phyloP scores from a whole-genome alignment of 2,329 filamentous ascomycete species.

The Harringtonia lauricola region DNA sequence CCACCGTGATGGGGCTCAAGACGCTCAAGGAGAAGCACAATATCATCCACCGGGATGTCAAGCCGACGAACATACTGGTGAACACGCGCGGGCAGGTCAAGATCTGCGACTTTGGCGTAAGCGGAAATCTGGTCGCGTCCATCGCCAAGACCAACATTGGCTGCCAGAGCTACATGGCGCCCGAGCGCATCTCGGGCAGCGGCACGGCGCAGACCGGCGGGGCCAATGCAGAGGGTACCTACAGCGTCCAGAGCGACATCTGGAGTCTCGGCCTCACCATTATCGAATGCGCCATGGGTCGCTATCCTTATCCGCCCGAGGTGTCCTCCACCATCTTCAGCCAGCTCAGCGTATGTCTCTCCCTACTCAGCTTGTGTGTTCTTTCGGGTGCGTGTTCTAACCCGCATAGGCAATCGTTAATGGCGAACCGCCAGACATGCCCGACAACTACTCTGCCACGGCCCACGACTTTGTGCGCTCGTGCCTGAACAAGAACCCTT shows the following conservation, averaged over 20 bases:
- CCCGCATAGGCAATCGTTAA: constrained; percentile 78
- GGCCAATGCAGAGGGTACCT: constrained; percentile 66
- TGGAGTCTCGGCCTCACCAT: constrained; percentile 93
- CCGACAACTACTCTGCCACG: constrained; percentile 66
- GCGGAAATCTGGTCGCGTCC: constrained; percentile 89
- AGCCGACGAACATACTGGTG: constrained; percentile 94
- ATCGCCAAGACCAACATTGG: constrained; percentile 99
- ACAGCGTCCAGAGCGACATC: constrained; percentile 95
- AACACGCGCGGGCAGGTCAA: constrained; percentile 89
- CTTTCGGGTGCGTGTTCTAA: background rate
- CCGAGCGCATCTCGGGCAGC: constrained; percentile 85
- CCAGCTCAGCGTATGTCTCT: constrained; percentile 73
- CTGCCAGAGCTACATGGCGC: constrained; percentile 98
- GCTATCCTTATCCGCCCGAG: constrained; percentile 93
- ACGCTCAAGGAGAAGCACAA: constrained; percentile 95
- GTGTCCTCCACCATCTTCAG: constrained; percentile 98
- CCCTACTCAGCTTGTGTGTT: too few relatives aligned
- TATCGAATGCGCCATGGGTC: constrained; percentile 89
- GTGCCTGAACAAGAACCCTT: constrained; percentile 87
- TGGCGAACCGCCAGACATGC: constrained; percentile 85
- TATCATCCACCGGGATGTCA: constrained; percentile 97
- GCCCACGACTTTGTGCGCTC: constrained; percentile 80
- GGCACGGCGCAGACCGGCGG: constrained; percentile 61
- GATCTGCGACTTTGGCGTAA: constrained; percentile 97
- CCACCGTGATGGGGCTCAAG: constrained; percentile 85